Evolutionary conservation across 352 stramenopile genomes (phyloP).

Genomic region (Nothophytophthora sp.): DNA sequence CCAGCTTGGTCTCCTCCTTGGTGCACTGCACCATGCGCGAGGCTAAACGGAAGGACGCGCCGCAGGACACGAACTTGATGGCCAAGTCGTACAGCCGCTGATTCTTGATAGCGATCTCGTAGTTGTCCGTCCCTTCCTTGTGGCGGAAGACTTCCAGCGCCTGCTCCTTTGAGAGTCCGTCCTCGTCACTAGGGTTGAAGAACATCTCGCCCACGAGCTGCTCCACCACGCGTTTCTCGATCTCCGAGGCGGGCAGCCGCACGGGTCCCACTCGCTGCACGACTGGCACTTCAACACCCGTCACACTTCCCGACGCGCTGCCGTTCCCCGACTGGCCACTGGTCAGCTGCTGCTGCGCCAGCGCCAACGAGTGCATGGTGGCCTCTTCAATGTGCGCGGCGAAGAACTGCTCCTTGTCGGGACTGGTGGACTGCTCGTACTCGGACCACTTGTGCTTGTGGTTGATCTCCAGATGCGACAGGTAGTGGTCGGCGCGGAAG

Average conservation of each 20-base stretch:
- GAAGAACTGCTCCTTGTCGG: constrained; percentile 67
- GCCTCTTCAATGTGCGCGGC: constrained; percentile 34
- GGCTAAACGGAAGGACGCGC: constrained; percentile 58
- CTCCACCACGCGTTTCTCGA: constrained; percentile 59
- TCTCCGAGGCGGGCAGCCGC: constrained; percentile 52
- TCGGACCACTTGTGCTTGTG: constrained; percentile 65
- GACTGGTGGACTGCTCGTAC: constrained; percentile 50
- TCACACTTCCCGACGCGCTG: background rate
- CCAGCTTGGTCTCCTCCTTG: constrained; percentile 58
- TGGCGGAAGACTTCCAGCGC: constrained; percentile 51
- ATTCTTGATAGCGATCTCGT: constrained; percentile 66
- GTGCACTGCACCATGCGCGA: constrained; percentile 58
- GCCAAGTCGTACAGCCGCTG: constrained; percentile 63
- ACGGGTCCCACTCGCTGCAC: constrained; percentile 35
- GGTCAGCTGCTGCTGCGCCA: constrained; percentile 26
- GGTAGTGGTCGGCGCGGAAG: constrained; percentile 69
- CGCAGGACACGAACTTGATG: constrained; percentile 63
- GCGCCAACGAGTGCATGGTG: constrained; percentile 27
- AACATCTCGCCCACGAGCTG: constrained; percentile 53
- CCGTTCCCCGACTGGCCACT: constrained; percentile 4
- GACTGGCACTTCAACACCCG: background rate
- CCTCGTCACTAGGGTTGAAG: constrained; percentile 47
- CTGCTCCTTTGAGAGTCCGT: constrained; percentile 34
- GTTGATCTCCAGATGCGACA: constrained; percentile 71
- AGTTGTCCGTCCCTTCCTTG: constrained; percentile 39